A percentile compares a stretch with the other conserved stretches of the same genome.
phyloP scores from a whole-genome alignment of 2,329 filamentous ascomycete species.

The Aspergillus chevalieri region DNA sequence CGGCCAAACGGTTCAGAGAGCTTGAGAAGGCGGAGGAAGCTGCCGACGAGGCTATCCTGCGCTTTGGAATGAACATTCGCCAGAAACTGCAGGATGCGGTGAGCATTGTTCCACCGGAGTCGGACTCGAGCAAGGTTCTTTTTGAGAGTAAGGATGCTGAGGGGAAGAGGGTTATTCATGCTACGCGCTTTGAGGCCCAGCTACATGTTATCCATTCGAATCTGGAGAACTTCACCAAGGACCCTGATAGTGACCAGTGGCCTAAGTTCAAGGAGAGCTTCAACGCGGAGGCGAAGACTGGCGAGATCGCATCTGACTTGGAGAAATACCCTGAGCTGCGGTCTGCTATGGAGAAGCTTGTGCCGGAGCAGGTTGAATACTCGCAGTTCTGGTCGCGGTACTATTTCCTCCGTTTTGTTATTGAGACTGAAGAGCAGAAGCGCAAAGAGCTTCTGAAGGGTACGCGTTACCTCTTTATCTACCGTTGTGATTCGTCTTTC shows the following conservation, averaged over 20 bases:
- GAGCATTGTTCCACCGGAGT: conserved; percentile 68
- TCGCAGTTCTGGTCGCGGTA: conserved; percentile 88
- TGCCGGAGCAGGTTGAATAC: conserved; percentile 90
- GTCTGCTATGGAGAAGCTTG: conserved; percentile 85
- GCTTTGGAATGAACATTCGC: conserved; percentile 82
- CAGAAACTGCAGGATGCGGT: conserved; percentile 89
- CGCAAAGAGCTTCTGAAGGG: conserved; percentile 86
- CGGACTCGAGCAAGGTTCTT: conserved; percentile 57
- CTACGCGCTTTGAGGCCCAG: conserved; percentile 89
- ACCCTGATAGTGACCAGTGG: conserved; percentile 71
- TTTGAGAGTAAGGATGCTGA: conserved; percentile 90
- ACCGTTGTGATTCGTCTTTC: background rate
- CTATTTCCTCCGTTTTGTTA: conserved; percentile 86
- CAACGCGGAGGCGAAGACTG: conserved; percentile 76
- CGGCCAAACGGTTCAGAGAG: conserved; percentile 76
- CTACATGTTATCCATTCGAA: conserved; percentile 90
- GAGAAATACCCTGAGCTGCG: conserved; percentile 81
- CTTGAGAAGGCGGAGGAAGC: conserved; percentile 90
- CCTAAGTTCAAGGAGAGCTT: conserved; percentile 67
- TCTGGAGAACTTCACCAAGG: conserved; percentile 72
- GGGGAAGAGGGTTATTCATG: conserved; percentile 90
- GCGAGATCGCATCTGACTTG: conserved; percentile 72
- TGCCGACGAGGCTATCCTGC: conserved; percentile 87
- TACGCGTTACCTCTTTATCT: conserved; percentile 39
- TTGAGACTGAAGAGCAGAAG: conserved; percentile 87